Base-by-base conservation (phyloP, 2,329 filamentous ascomycete species). In the Exophiala lecanii-corni region DNA sequence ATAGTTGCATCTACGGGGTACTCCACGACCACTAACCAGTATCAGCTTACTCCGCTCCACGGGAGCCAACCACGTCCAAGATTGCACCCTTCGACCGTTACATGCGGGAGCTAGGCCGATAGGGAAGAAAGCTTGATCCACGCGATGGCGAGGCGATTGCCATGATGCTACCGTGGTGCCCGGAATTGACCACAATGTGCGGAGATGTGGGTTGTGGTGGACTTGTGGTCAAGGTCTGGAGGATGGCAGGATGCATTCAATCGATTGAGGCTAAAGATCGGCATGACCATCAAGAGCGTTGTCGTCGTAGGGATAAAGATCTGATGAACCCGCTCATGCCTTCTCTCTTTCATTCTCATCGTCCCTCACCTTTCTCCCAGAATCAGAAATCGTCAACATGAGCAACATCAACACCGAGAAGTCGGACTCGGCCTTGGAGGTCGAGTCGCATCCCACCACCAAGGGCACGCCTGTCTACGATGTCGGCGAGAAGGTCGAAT, bases 341-440 rank as follows among this genome's bases (percentile, higher is more conserved):
- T 9, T n/a, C 25, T 28, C 25, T 28, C 25, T 28, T 28, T 28
- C 25, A n/a, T 28, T 28, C 25, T 28, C 25, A 28, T 28, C 25
- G 25, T 28, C 25, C 25, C 25, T 28, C 25, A 28, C 25, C 9
- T 28, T 28, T 28, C 25, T 28, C 25, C n/a, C n/a, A n/a, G n/a
- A n/a, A n/a, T 28, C 25, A 28, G 25, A 28, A 28, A n/a, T 28
- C 25, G 25, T 28, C 25, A 28, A 28, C 25, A 28, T 28, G 25
- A 28, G n/a, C n/a, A n/a, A n/a, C n/a, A n/a, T n/a, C n/a, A n/a
- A n/a, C n/a, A n/a, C n/a, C n/a, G n/a, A n/a, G n/a, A n/a, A n/a
- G n/a, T n/a, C n/a, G n/a, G n/a, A n/a, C n/a, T n/a, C n/a, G n/a
- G n/a, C n/a, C n/a, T n/a, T n/a, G n/a, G n/a, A n/a, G n/a, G n/a